Evolutionary conservation across 2,329 filamentous ascomycete genomes (phyloP).

Genomic region (Huntiella decipiens): DNA sequence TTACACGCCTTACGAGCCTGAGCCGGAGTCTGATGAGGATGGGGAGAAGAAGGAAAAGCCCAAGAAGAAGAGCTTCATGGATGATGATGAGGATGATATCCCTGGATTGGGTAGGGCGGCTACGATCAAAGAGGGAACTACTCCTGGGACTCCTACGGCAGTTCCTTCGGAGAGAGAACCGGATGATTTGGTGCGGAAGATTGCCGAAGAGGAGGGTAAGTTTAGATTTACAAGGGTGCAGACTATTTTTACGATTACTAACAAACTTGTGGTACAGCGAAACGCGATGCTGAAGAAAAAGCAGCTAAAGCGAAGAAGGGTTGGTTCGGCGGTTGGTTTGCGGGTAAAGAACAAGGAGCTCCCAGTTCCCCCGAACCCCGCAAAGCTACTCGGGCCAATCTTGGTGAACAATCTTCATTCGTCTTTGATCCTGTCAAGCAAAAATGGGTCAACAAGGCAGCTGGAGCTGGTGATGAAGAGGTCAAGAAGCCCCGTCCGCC

Average conservation of each 20-base stretch:
- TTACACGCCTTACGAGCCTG: slow-evolving; percentile 36
- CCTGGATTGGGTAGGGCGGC: slow-evolving; percentile 22
- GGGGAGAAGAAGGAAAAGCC: slow-evolving; percentile 26
- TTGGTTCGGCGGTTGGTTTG: slow-evolving; percentile 78
- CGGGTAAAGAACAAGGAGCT: slow-evolving; percentile 32
- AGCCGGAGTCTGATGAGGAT: slow-evolving; percentile 23
- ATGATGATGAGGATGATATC: slow-evolving; percentile 61
- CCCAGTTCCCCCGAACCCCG: slow-evolving; percentile 25
- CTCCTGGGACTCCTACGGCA: slow-evolving; percentile 36
- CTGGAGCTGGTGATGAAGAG: slow-evolving; percentile 41
- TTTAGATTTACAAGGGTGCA: slow-evolving; percentile 1
- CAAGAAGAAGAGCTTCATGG: slow-evolving; percentile 61
- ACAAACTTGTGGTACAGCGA: slow-evolving; percentile 24
- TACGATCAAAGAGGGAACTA: slow-evolving; percentile 37
- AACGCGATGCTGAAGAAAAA: slow-evolving; percentile 34
- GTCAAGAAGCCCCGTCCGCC: slow-evolving; percentile 54
- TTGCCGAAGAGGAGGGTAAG: slow-evolving; percentile 57
- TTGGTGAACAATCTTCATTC: slow-evolving; percentile 85
- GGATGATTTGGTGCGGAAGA: slow-evolving; percentile 68
- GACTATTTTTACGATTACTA: not conserved
- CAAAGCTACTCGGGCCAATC: slow-evolving; percentile 73
- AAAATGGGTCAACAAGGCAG: slow-evolving; percentile 97
- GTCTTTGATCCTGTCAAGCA: slow-evolving; percentile 91
- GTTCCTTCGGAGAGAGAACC: slow-evolving; percentile 50
- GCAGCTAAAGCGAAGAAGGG: slow-evolving; percentile 34